These are phyloP conservation scores for Penicillium olsonii DNA, from an alignment of 2,329 filamentous ascomycete genomes.

Conservation along the genomic window DNA sequence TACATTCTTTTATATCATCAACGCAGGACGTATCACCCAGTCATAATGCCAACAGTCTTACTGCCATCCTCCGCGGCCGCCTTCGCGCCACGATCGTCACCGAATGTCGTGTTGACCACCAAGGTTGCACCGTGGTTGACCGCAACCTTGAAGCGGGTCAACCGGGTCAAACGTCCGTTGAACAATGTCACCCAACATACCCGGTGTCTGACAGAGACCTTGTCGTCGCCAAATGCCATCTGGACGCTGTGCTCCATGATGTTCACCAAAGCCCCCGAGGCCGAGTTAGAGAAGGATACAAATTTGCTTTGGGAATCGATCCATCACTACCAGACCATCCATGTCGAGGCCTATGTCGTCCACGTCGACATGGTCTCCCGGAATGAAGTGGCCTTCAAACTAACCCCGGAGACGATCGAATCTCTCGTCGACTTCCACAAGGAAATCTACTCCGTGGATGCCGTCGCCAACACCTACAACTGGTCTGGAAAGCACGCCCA, in stretches of 20 bases:
- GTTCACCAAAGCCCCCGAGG: slow-evolving; percentile 83
- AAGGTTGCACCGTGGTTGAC: slow-evolving; percentile 97
- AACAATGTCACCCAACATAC: slow-evolving; percentile 97
- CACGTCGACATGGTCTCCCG: slow-evolving; percentile 98
- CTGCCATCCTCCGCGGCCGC: slow-evolving; percentile 93
- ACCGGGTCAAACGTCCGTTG: slow-evolving; percentile 91
- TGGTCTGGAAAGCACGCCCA: slow-evolving; percentile 97
- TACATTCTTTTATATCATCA: slow-evolving; percentile 42
- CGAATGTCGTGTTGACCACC: slow-evolving; percentile 89
- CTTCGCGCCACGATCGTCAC: slow-evolving; percentile 89
- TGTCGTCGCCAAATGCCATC: slow-evolving; percentile 86
- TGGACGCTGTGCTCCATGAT: slow-evolving; percentile 94
- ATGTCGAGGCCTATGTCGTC: slow-evolving; percentile 95
- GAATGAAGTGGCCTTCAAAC: slow-evolving; percentile 97
- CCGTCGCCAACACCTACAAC: slow-evolving; percentile 83
- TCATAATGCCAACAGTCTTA: slow-evolving; percentile 85
- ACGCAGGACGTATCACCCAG: slow-evolving; percentile 49
- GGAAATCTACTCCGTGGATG: slow-evolving; percentile 88
- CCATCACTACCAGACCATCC: slow-evolving; percentile 89
- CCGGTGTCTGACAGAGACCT: slow-evolving; percentile 88
- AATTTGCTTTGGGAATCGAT: slow-evolving; percentile 83
- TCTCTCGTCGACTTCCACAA: slow-evolving; percentile 93
- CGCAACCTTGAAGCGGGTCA: slow-evolving; percentile 93
- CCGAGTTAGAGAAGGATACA: slow-evolving; percentile 77
- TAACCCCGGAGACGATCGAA: slow-evolving; percentile 93